A percentile compares a stretch with the other conserved stretches of the same genome.
These are phyloP conservation scores for Diplodia intermedia DNA, from an alignment of 2,329 filamentous ascomycete genomes.

Conservation along the genomic window DNA sequence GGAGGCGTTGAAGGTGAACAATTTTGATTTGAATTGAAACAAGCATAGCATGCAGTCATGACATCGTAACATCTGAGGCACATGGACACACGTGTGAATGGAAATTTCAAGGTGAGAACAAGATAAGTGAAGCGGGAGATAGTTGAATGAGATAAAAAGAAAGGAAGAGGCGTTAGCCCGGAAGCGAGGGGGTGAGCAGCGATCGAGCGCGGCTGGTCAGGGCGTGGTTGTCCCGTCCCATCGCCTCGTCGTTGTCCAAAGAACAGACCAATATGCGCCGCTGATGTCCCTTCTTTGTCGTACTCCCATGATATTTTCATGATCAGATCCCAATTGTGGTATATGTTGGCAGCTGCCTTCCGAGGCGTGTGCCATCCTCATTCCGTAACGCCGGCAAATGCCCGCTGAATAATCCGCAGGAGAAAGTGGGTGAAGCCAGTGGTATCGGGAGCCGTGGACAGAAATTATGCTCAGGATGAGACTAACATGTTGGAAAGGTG, in stretches of 20 bases:
- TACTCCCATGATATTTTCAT: slow-evolving; percentile 32
- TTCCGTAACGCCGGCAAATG: slow-evolving; percentile 33
- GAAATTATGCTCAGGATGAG: slow-evolving; percentile 30
- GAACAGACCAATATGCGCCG: slow-evolving; percentile 31
- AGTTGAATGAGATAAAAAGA: slow-evolving; percentile 7
- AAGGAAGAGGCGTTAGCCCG: slow-evolving; percentile 14
- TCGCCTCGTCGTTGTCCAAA: slow-evolving; percentile 11
- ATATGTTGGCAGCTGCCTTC: slow-evolving; percentile 27
- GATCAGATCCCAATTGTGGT: slow-evolving; percentile 31
- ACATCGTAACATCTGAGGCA: slow-evolving; percentile 32
- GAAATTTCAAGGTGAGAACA: slow-evolving; percentile 9
- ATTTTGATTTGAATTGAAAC: slow-evolving; percentile 20
- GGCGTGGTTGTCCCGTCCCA: slow-evolving; percentile 11
- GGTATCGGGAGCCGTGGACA: slow-evolving; percentile 12
- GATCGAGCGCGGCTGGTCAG: slow-evolving; percentile 24
- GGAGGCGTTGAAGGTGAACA: slow-evolving; percentile 9
- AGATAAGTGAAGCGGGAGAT: neutral
- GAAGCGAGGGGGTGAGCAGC: slow-evolving; percentile 28
- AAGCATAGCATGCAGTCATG: slow-evolving; percentile 28
- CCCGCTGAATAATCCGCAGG: slow-evolving; percentile 31
- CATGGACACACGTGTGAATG: slow-evolving; percentile 26
- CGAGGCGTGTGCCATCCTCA: slow-evolving; percentile 25
- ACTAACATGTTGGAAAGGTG: slow-evolving; percentile 21
- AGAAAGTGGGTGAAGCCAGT: slow-evolving; percentile 30
- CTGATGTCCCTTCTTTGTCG: slow-evolving; percentile 27